phyloP scores from a whole-genome alignment of 805 yeast species.

The Huiozyma sinensis region DNA sequence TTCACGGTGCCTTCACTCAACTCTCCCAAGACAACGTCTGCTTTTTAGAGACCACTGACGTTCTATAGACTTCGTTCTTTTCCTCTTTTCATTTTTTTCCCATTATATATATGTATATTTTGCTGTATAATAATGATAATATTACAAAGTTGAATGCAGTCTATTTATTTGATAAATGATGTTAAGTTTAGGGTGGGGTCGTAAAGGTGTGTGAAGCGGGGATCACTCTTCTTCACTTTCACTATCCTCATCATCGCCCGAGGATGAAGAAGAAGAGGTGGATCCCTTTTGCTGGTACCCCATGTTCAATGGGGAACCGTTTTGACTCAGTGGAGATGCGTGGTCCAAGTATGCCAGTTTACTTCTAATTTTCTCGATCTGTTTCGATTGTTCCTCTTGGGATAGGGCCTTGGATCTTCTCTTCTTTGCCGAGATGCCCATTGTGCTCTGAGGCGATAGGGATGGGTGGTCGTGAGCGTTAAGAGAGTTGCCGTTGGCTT shows the following conservation, averaged over 20 bases:
- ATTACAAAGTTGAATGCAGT: constrained; percentile 9
- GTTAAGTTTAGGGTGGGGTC: background rate
- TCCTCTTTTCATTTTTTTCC: background rate
- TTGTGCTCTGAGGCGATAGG: constrained; percentile 18
- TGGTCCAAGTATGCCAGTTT: constrained; percentile 65
- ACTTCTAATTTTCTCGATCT: constrained; percentile 61
- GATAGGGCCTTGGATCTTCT: constrained; percentile 47
- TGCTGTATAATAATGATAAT: background rate
- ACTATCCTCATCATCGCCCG: constrained; percentile 48
- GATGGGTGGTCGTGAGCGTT: constrained; percentile 10
- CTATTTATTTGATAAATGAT: constrained; percentile 1
- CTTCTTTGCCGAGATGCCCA: constrained; percentile 14
- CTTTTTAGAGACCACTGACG: background rate
- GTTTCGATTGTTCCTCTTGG: constrained; percentile 56
- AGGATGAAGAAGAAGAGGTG: constrained; percentile 13
- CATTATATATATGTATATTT: background rate
- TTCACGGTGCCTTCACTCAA: background rate
- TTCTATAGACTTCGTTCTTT: background rate
- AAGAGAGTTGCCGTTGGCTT: constrained; percentile 1
- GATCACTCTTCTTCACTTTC: constrained; percentile 63
- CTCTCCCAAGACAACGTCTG: background rate
- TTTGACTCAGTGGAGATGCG: constrained; percentile 36
- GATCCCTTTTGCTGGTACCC: constrained; percentile 4
- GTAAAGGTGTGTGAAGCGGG: background rate
- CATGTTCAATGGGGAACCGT: constrained; percentile 30